Evolutionary conservation across 2,329 filamentous ascomycete genomes (phyloP).

Genomic region (Trichoderma sp.): DNA sequence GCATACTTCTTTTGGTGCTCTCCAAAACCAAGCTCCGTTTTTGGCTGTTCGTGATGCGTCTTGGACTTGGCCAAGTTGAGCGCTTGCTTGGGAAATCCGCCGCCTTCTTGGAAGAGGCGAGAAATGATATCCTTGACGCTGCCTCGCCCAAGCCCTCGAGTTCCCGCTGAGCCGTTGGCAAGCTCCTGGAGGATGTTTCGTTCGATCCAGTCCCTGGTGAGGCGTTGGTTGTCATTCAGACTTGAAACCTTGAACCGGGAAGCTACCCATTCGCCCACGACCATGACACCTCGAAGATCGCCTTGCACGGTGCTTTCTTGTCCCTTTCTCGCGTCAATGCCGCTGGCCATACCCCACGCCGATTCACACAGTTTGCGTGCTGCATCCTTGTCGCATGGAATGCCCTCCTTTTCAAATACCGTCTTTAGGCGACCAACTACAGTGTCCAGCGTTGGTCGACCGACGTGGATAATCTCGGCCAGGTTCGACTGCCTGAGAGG

Average conservation of each 20-base stretch:
- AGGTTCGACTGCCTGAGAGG: constrained; percentile 80
- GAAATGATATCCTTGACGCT: constrained; percentile 71
- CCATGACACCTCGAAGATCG: constrained; percentile 79
- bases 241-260: constrained; percentile 59
- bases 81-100: constrained; percentile 66
- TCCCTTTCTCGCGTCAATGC: constrained; percentile 66
- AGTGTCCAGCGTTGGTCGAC: constrained; percentile 82
- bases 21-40: constrained; percentile 64
- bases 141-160: constrained; percentile 69
- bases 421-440: constrained; percentile 77
- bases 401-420: constrained; percentile 85
- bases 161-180: constrained; percentile 66
- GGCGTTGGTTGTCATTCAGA: constrained; percentile 39
- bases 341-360: constrained; percentile 73
- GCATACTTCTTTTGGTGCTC: constrained; percentile 70
- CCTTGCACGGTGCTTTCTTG: constrained; percentile 66
- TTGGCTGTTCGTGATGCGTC: constrained; percentile 52
- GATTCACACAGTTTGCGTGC: constrained; percentile 81
- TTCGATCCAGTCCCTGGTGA: constrained; percentile 77
- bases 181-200: constrained; percentile 66
- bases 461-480: constrained; percentile 88
- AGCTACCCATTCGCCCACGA: constrained; percentile 84
- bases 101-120: constrained; percentile 76
- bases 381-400: constrained; percentile 84
- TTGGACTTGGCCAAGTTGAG: constrained; percentile 41